Evolutionary conservation across 345 rosid genomes (phyloP), one percentile per base, ranked within the genome.

Genomic region (Acer saccharum): DNA sequence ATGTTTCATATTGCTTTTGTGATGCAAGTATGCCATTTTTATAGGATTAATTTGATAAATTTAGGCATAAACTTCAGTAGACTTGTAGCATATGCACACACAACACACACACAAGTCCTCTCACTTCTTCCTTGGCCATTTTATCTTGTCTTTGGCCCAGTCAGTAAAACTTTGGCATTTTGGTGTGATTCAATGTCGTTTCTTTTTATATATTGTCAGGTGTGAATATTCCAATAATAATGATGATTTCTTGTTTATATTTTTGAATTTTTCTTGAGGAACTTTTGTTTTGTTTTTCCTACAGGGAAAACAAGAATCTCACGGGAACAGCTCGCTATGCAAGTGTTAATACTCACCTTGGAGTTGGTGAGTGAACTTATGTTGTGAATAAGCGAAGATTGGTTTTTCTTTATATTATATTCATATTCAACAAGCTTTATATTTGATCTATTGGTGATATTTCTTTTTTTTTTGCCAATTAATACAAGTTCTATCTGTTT

Each of bases 281-380:
- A 76, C 60, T 67, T 73, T 50, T 23, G 32, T 66, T 65, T 14
- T 25, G 32, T 71, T 71, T 65, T 82, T 72, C 55, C 81, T 78
- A 17, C 86, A 96, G 99, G 84, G 99, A 96, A 86, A 96, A 94
- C 84, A 96, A 94, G 89, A 90, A 94, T 84, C 97, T 94, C 68
- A 94, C 97, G n/a, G 99, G 98, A 81, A 96, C 99, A 54, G 98
- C 99, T 73, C 93, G 95, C 55, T 96, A 94, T 86, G 98, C 98
- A 69, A 93, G 99, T 88, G 96, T 93, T 72, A 95, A 95, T 77
- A 93, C 99, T 74, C 99, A 95, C 87, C 97, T 90, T 73, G 98
- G 97, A 82, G 91, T 96, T 85, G 99, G 99, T 94, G 66, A 83
- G 92, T 83, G 75, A 73, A 77, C 23, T 68, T 62, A 75, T 48